Conservation (phyloP, 2,329 filamentous ascomycete species). For the Diplodia corticola region DNA sequence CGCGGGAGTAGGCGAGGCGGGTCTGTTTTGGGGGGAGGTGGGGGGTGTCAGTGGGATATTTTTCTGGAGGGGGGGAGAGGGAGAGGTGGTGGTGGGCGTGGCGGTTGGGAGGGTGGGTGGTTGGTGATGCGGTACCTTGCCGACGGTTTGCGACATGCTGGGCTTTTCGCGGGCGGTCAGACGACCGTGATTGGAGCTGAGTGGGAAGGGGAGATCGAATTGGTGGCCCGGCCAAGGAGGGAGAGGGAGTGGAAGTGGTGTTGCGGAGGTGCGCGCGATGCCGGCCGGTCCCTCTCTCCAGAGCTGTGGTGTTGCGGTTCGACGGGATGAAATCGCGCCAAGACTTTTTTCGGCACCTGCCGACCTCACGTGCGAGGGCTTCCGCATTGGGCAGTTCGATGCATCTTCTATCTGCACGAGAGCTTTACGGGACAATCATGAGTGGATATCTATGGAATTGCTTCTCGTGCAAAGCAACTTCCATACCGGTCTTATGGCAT, state of each 20-base stretch:
- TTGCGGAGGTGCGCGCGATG: not conserved
- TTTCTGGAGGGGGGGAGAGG: not conserved
- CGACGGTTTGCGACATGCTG: slow-evolving; percentile 76
- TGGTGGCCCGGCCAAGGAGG: not conserved
- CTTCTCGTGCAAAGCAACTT: too few relatives aligned
- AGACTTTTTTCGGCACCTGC: slow-evolving; percentile 9
- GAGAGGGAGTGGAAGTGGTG: not conserved
- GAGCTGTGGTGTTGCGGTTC: slow-evolving; percentile 10
- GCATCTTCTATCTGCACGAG: not conserved
- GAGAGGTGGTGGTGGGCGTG: not conserved
- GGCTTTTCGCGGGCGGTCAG: slow-evolving; percentile 25
- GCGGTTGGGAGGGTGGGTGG: too few relatives aligned
- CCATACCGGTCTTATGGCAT: not conserved
- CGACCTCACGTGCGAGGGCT: not conserved
- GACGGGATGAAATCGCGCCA: slow-evolving; percentile 22
- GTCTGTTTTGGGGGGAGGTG: slow-evolving; percentile 62
- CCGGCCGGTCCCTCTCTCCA: not conserved
- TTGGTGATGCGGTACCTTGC: slow-evolving; percentile 58
- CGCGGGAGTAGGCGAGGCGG: slow-evolving; percentile 90
- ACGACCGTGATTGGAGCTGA: slow-evolving; percentile 25
- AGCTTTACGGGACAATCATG: not conserved
- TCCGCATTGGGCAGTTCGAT: not conserved
- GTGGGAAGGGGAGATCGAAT: not conserved
- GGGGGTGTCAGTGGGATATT: not conserved
- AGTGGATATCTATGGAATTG: not conserved